A percentile compares a stretch with the other conserved stretches of the same genome.
These are phyloP conservation scores for Purshia tridentata DNA, from an alignment of 306 rosid genomes.

Conservation along the genomic window DNA sequence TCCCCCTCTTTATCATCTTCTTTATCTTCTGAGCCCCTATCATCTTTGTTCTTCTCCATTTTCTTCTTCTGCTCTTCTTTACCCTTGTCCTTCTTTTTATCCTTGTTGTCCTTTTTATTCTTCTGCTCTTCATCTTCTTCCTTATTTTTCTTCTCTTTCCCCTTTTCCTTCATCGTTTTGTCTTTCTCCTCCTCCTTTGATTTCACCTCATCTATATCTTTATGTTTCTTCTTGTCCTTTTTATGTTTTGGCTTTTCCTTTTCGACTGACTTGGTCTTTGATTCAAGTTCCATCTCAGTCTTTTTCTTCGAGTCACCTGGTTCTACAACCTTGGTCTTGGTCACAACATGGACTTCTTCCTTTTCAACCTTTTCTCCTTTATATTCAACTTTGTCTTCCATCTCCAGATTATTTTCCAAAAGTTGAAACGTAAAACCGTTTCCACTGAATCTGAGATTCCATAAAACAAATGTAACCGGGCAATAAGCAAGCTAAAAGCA, in stretches of 20 bases:
- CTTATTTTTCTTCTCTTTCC: slow-evolving; percentile 19
- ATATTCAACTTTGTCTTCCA: slow-evolving; percentile 46
- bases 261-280: slow-evolving; percentile 45
- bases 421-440: slow-evolving; percentile 16
- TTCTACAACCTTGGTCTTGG: slow-evolving; percentile 40
- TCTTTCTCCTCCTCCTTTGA: slow-evolving; percentile 33
- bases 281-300: slow-evolving; percentile 35
- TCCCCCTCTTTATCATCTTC: background rate
- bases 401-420: slow-evolving; percentile 24
- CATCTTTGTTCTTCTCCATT: background rate
- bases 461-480: slow-evolving; percentile 5
- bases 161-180: slow-evolving; percentile 4
- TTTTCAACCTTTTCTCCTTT: slow-evolving; percentile 16
- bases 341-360: slow-evolving; percentile 29
- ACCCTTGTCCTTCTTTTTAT: slow-evolving; percentile 6
- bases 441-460: slow-evolving; percentile 18
- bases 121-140: slow-evolving; percentile 29
- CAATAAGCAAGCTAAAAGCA: slow-evolving; percentile 4
- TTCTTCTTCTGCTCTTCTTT: background rate
- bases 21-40: background rate
- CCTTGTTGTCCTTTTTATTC: slow-evolving; percentile 1
- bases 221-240: slow-evolving; percentile 35
- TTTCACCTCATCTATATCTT: slow-evolving; percentile 33
- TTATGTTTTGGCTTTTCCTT: slow-evolving; percentile 26
- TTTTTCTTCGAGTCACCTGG: slow-evolving; percentile 39